Percentiles rank a stretch among this genome's conserved stretches.
These are phyloP conservation scores for Marchantia paleacea DNA, from an alignment of 225 moss, liverwort and hornwort species.

Conservation along the genomic window DNA sequence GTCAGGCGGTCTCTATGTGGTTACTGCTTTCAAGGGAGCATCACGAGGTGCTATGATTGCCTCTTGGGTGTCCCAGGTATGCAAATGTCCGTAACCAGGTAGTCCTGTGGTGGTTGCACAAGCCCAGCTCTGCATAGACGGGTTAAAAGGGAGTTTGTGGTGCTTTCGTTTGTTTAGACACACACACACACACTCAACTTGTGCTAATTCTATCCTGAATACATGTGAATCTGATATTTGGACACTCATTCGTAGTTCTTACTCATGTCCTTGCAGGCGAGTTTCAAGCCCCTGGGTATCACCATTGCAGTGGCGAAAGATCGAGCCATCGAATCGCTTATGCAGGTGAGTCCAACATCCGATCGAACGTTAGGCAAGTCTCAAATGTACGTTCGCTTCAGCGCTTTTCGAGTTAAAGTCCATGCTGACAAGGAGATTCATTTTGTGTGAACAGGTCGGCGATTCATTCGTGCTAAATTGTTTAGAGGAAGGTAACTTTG, in stretches of 20 bases:
- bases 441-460: constrained; percentile 49
- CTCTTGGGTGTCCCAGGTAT: constrained; percentile 95
- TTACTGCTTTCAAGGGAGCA: constrained; percentile 76
- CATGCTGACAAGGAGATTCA: background rate
- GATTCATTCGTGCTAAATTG: constrained; percentile 91
- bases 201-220: background rate
- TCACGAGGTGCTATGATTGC: constrained; percentile 94
- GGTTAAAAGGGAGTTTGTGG: too few species aligned
- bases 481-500: constrained; percentile 78
- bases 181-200: background rate
- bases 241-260: background rate
- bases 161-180: background rate
- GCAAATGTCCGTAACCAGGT: background rate
- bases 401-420: background rate
- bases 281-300: constrained; percentile 87
- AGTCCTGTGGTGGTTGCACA: too few species aligned
- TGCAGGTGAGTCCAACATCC: constrained; percentile 56
- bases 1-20: constrained; percentile 92
- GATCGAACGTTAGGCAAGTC: background rate
- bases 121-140: background rate
- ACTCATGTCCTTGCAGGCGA: constrained; percentile 51
- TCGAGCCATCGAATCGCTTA: constrained; percentile 95
- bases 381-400: too few species aligned
- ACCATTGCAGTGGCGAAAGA: constrained; percentile 96
- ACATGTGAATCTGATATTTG: too few species aligned